Percentiles rank a stretch among this genome's conserved stretches.
Conservation (phyloP, 116 monocot species). For the Zostera marina region DNA sequence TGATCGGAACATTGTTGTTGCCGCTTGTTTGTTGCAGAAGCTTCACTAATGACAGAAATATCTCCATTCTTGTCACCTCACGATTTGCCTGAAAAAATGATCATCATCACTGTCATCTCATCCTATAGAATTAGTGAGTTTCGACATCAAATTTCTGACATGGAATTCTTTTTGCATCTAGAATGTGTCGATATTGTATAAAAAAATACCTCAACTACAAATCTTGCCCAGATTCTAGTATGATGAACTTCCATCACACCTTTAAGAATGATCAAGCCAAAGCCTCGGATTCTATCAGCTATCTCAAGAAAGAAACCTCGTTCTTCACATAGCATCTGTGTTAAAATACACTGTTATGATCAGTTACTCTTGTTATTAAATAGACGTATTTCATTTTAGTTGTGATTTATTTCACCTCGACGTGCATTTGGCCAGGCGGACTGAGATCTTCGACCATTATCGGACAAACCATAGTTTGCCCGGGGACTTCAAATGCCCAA, state of each 20-base stretch:
- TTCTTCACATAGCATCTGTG: slow-evolving; percentile 93
- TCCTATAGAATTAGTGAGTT: too few species aligned
- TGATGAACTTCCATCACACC: slow-evolving; percentile 76
- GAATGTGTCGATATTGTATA: background rate
- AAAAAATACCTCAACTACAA: slow-evolving; percentile 65
- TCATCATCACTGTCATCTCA: background rate
- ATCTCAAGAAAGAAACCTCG: slow-evolving; percentile 94
- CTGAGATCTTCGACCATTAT: slow-evolving; percentile 74
- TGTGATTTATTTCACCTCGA: slow-evolving; percentile 45
- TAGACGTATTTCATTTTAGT: background rate
- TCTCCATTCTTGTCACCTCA: slow-evolving; percentile 80
- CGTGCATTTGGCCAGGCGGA: slow-evolving; percentile 85
- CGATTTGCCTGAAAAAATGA: slow-evolving; percentile 39
- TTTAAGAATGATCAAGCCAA: slow-evolving; percentile 79
- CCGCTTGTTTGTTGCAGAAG: slow-evolving; percentile 52
- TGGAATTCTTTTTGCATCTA: background rate
- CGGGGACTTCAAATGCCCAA: slow-evolving; percentile 95
- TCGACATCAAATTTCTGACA: too few species aligned
- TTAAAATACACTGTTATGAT: background rate
- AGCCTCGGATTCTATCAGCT: slow-evolving; percentile 78
- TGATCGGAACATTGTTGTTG: slow-evolving; percentile 7
- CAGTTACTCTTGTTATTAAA: background rate
- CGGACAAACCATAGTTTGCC: slow-evolving; percentile 91
- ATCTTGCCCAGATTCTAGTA: slow-evolving; percentile 67
- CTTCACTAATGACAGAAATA: slow-evolving; percentile 80